Percentiles rank a stretch among this genome's conserved stretches.
Conservation (phyloP, 108 stramenopile genomes). For the Stephanodiscus minutulus region DNA sequence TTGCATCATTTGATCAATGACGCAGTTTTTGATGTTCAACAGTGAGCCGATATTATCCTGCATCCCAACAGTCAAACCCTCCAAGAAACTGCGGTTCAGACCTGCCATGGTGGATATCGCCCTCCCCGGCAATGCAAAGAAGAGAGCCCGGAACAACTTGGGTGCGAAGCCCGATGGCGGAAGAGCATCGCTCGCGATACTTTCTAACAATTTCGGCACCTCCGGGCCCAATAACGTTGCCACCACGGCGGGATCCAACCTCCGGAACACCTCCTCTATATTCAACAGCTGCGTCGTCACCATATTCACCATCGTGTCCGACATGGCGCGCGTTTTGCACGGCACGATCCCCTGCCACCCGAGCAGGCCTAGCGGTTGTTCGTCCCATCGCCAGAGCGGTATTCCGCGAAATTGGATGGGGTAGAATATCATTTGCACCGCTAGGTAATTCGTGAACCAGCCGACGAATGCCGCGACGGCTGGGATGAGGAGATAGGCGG, state of each 20-base stretch:
- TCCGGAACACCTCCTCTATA: slow-evolving; percentile 76
- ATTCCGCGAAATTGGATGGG: slow-evolving; percentile 84
- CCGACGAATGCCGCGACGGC: slow-evolving; percentile 90
- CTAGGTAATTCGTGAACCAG: slow-evolving; percentile 93
- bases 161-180: slow-evolving; percentile 33
- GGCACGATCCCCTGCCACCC: slow-evolving; percentile 94
- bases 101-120: slow-evolving; percentile 34
- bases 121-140: slow-evolving; percentile 39
- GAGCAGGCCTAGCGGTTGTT: slow-evolving; percentile 72
- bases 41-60: slow-evolving; percentile 74
- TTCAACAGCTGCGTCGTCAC: slow-evolving; percentile 81
- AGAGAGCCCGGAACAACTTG: slow-evolving; percentile 34
- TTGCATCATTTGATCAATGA: slow-evolving; percentile 85
- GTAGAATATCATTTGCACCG: slow-evolving; percentile 91
- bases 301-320: slow-evolving; percentile 82
- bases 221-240: slow-evolving; percentile 68
- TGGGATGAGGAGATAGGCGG: slow-evolving; percentile 84
- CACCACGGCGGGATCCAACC: slow-evolving; percentile 67
- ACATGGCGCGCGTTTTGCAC: slow-evolving; percentile 85
- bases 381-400: slow-evolving; percentile 61
- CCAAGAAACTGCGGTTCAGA: slow-evolving; percentile 56
- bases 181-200: slow-evolving; percentile 58
- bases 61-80: slow-evolving; percentile 61
- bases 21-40: slow-evolving; percentile 80
- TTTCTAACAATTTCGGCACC: slow-evolving; percentile 69